Percentiles rank a stretch among this genome's conserved stretches.
Conservation (phyloP, 805 yeast species). For the Metschnikowia shivogae region DNA sequence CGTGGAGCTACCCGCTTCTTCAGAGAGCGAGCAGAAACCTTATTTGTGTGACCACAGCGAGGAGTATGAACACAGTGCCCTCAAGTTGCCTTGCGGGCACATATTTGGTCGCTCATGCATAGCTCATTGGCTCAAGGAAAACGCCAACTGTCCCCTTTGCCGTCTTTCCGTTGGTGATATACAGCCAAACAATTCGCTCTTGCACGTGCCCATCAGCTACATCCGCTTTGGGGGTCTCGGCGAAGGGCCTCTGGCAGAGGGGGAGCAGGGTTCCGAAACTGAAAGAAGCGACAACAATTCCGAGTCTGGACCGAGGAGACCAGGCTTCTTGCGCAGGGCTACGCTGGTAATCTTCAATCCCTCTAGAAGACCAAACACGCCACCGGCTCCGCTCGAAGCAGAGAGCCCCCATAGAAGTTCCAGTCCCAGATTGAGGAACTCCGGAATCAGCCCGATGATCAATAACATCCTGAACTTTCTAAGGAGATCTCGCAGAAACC, state of each 20-base stretch:
- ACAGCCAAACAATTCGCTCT: constrained; percentile 3
- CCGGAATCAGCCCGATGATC: constrained; percentile 15
- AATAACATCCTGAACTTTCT: constrained; percentile 14
- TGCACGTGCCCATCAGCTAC: constrained; percentile 10
- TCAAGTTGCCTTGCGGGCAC: constrained; percentile 81
- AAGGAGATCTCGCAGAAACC: constrained; percentile 7
- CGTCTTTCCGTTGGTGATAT: constrained; percentile 39
- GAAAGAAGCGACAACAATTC: not conserved
- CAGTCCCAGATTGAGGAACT: constrained; percentile 6
- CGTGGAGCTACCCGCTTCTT: not conserved
- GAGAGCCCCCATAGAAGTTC: not conserved
- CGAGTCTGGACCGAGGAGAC: not conserved
- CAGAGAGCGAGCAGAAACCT: constrained; percentile 7
- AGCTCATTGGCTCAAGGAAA: constrained; percentile 72
- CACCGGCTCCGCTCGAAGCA: constrained; percentile 10
- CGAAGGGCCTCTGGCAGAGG: not conserved
- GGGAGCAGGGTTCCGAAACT: not conserved
- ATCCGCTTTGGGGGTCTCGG: constrained; percentile 14
- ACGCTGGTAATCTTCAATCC: constrained; percentile 12
- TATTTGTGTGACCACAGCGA: constrained; percentile 14
- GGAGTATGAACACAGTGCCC: constrained; percentile 52
- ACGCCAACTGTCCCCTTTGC: constrained; percentile 84
- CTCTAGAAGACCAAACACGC: constrained; percentile 8
- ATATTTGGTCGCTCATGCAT: constrained; percentile 83
- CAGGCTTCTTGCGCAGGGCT: constrained; percentile 12